Conservation (phyloP, 1,139 yeast species). For the Kodamaea anthophila region DNA sequence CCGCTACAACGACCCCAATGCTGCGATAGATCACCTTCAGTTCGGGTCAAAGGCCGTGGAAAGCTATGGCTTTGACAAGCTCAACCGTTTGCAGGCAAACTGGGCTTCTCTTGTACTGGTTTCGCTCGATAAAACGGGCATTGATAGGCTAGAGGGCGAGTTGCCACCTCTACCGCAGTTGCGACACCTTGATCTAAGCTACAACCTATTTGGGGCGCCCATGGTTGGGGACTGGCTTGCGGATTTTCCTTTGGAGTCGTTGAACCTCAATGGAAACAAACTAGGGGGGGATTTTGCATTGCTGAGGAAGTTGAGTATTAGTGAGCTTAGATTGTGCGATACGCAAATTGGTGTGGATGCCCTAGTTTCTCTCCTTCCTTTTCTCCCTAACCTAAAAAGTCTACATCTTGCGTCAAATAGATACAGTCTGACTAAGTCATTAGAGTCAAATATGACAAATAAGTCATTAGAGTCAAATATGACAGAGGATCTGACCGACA, state of each 20-base stretch:
- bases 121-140: slow-evolving; percentile 40
- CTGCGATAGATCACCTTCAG: slow-evolving; percentile 15
- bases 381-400: slow-evolving; percentile 39
- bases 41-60: slow-evolving; percentile 56
- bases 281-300: slow-evolving; percentile 17
- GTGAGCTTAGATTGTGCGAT: slow-evolving; percentile 12
- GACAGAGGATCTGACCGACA: slow-evolving; percentile 8
- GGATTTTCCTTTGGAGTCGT: slow-evolving; percentile 34
- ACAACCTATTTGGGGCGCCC: slow-evolving; percentile 36
- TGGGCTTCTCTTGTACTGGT: slow-evolving; percentile 40
- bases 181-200: slow-evolving; percentile 6
- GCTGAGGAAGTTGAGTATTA: slow-evolving; percentile 3
- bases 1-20: slow-evolving; percentile 34
- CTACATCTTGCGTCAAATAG: slow-evolving; percentile 47
- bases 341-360: slow-evolving; percentile 8
- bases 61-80: slow-evolving; percentile 58
- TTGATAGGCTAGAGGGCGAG: slow-evolving; percentile 14
- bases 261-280: slow-evolving; percentile 62
- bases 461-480: too few species aligned
- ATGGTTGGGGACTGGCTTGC: slow-evolving; percentile 51
- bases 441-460: neutral
- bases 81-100: slow-evolving; percentile 43
- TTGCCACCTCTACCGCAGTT: slow-evolving; percentile 2
- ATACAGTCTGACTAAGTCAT: slow-evolving; percentile 11
- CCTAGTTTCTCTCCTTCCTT: slow-evolving; percentile 16